Evolutionary conservation across 1,284 basidiomycete species (phyloP).

Genomic region (Leccinum insolens): DNA sequence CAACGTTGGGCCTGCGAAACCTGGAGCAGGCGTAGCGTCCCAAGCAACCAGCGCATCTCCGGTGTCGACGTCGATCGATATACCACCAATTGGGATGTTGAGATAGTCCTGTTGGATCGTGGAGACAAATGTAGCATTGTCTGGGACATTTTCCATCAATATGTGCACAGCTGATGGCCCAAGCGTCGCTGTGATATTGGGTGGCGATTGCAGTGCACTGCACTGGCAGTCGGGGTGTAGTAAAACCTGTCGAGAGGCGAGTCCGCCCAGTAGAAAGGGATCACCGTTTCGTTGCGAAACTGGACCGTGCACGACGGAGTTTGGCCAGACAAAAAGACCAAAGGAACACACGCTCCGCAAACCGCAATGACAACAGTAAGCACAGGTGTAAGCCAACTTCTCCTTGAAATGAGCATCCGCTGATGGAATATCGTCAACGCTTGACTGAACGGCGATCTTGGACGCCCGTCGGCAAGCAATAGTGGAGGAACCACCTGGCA

Average conservation of each 20-base stretch:
- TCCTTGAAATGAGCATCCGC: slow-evolving; percentile 62
- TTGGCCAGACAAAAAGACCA: slow-evolving; percentile 61
- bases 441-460: slow-evolving; percentile 55
- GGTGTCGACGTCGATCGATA: slow-evolving; percentile 55
- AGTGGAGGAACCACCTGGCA: slow-evolving; percentile 43
- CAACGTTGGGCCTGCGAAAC: slow-evolving; percentile 56
- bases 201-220: slow-evolving; percentile 47
- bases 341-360: slow-evolving; percentile 63
- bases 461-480: slow-evolving; percentile 51
- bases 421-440: slow-evolving; percentile 76
- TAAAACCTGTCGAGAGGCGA: slow-evolving; percentile 39
- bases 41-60: slow-evolving; percentile 60
- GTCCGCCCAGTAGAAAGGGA: slow-evolving; percentile 52
- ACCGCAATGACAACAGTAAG: slow-evolving; percentile 66
- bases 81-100: slow-evolving; percentile 59
- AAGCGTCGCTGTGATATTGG: slow-evolving; percentile 45
- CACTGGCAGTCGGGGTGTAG: slow-evolving; percentile 21
- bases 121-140: slow-evolving; percentile 58
- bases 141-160: slow-evolving; percentile 40
- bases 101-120: slow-evolving; percentile 50
- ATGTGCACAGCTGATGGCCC: slow-evolving; percentile 40
- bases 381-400: slow-evolving; percentile 69
- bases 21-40: slow-evolving; percentile 58
- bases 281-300: slow-evolving; percentile 37
- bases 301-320: slow-evolving; percentile 51